Conservation (phyloP, 805 yeast genomes). For the Nakazawaea ernobii region DNA sequence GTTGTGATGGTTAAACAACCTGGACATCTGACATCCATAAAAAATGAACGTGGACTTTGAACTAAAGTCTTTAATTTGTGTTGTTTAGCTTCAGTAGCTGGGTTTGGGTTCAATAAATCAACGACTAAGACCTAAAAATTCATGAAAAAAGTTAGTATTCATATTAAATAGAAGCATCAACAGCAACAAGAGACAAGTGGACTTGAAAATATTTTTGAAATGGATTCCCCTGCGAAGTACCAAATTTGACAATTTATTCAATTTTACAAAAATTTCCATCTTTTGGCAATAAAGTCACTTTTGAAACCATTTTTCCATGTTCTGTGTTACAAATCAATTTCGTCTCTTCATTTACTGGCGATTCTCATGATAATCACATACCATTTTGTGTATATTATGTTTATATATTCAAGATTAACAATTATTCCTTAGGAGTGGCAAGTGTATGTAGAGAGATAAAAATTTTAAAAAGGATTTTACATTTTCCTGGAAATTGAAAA, state of each 20-base stretch:
- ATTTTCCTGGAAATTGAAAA: too few relatives aligned
- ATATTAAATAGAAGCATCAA: too few relatives aligned
- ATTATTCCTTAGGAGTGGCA: neutral
- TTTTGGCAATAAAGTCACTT: neutral
- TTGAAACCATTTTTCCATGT: neutral
- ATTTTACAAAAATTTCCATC: neutral
- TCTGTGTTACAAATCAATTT: neutral
- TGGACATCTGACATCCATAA: slow-evolving; percentile 99
- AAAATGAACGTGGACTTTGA: slow-evolving; percentile 96
- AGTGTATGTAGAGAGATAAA: neutral
- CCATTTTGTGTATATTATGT: neutral
- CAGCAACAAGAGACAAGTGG: neutral
- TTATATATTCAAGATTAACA: neutral
- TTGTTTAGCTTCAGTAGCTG: slow-evolving; percentile 93
- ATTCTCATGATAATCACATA: neutral
- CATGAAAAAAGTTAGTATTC: neutral
- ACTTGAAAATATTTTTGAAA: neutral
- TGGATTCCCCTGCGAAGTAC: neutral
- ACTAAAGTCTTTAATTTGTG: slow-evolving; percentile 98
- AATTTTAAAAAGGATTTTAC: too few relatives aligned
- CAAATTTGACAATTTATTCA: neutral
- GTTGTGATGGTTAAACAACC: slow-evolving; percentile 99
- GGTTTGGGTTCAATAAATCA: slow-evolving; percentile 97
- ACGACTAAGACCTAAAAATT: slow-evolving; percentile 84
- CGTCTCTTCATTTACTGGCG: neutral